phyloP scores from a whole-genome alignment of 2,329 filamentous ascomycete species.

The Colletotrichum liriopes region DNA sequence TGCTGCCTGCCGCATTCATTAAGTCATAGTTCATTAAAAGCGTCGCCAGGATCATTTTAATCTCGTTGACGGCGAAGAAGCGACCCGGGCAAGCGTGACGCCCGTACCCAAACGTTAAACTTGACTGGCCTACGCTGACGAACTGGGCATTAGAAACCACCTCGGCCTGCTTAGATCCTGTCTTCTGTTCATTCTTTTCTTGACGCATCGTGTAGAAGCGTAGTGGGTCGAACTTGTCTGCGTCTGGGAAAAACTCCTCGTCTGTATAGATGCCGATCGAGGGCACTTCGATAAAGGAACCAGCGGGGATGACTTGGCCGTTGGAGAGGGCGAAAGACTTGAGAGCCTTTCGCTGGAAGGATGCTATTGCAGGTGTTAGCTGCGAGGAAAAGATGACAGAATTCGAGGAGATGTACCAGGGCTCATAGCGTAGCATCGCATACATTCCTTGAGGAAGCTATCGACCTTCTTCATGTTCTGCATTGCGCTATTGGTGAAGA shows the following conservation, averaged over 20 bases:
- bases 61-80: too few relatives aligned
- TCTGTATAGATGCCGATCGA: conserved; percentile 56
- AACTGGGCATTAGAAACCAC: conserved; percentile 52
- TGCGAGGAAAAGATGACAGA: not conserved
- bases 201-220: conserved; percentile 30
- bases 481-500: conserved; percentile 53
- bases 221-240: conserved; percentile 46
- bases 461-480: conserved; percentile 58
- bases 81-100: too few relatives aligned
- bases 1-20: too few relatives aligned
- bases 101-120: conserved; percentile 49
- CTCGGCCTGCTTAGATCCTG: conserved; percentile 12
- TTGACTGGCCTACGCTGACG: conserved; percentile 55
- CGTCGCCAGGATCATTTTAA: too few relatives aligned
- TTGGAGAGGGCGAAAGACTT: conserved; percentile 67
- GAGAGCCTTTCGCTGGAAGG: conserved; percentile 66
- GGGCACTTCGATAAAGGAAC: conserved; percentile 60
- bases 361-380: conserved; percentile 46
- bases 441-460: conserved; percentile 57
- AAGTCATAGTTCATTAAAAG: too few relatives aligned
- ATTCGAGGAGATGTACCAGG: conserved; percentile 51
- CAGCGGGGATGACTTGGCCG: conserved; percentile 64
- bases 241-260: conserved; percentile 51
- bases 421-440: conserved; percentile 50
- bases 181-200: not conserved